phyloP scores from a whole-genome alignment of 2,329 filamentous ascomycete genomes.

The Diaporthe capsici region DNA sequence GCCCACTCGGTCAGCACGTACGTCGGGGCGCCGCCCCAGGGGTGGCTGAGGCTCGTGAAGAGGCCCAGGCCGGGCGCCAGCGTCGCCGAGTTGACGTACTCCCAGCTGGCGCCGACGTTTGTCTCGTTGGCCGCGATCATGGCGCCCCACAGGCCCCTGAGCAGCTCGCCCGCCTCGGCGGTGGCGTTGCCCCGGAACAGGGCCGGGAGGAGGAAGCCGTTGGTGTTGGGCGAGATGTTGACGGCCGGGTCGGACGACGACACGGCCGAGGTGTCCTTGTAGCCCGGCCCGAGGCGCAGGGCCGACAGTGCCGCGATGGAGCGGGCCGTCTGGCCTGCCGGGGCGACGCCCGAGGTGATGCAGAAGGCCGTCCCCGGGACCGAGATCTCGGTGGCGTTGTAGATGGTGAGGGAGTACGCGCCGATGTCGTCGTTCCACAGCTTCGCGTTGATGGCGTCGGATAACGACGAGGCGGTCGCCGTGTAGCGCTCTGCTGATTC shows the following conservation, averaged over 20 bases:
- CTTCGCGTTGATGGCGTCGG: conserved; percentile 40
- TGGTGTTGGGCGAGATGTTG: conserved; percentile 62
- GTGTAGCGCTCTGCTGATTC: conserved; percentile 42
- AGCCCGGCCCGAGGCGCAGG: conserved; percentile 43
- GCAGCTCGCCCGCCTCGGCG: conserved; percentile 48
- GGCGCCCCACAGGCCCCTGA: conserved; percentile 56
- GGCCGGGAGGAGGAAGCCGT: conserved; percentile 56
- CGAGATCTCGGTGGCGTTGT: conserved; percentile 39
- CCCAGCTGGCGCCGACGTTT: conserved; percentile 59
- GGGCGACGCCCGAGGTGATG: conserved; percentile 44
- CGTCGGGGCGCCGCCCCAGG: conserved; percentile 61
- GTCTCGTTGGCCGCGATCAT: conserved; percentile 56
- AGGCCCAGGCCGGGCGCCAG: conserved; percentile 57
- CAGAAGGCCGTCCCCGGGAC: conserved; percentile 43
- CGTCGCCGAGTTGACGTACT: conserved; percentile 55
- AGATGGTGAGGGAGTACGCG: conserved; percentile 38
- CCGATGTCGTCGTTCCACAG: conserved; percentile 45
- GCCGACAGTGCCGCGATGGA: conserved; percentile 39
- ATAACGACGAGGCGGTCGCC: conserved; percentile 40
- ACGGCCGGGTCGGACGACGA: conserved; percentile 24
- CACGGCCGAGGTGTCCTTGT: conserved; percentile 43
- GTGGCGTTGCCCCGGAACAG: conserved; percentile 52
- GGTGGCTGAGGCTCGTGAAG: conserved; percentile 59
- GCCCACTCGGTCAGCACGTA: conserved; percentile 58
- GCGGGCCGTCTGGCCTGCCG: conserved; percentile 26